Evolutionary conservation across 768 basidiomycete genomes (phyloP), one percentile per base, ranked within the genome.

Genomic region (Russula ochroleuca): DNA sequence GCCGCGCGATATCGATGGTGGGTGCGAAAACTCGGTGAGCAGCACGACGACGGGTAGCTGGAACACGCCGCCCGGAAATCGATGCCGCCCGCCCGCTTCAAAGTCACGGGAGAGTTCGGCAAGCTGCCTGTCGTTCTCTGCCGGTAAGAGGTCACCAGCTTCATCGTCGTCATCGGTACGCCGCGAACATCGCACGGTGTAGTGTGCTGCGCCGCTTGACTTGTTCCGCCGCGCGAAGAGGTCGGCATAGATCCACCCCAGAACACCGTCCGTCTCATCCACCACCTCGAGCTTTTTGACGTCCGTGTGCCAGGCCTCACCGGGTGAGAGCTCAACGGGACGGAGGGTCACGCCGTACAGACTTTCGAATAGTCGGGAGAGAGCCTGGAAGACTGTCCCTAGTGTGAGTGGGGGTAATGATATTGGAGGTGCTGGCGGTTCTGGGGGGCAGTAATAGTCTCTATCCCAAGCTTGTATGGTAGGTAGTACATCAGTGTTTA

Each of bases 231-330:
- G 79, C 1, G 85, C 81, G 73, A 94, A 97, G 21, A 98, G 79
- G 74, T 99, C 97, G 11, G 92, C 88, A 72, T 95, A 99, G 72
- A 99, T 90, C 84, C 92, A 92, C 1, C 97, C 97, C 57, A 99
- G 85, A 28, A 91, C 74, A 0, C 94, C 95, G 67, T 83, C 83
- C 15, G 86, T 80, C 70, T 98, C 92, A 72, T 98, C 94, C 19
- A 98, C 80, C 2, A 99, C 96, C 71, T 95, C 90, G 31, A 99
- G 78, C 75, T 98, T 96, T 64, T 89, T 86, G 3, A 98, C 92
- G 62, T 92, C 87, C 0, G 80, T 61, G 71, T 94, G 87, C 95
- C 96, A 98, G 7, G 87, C 85, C 74, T 99, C 96, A 10, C 94
- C 94, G 9, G 83, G 79, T 2, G 78, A 72, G 5, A 86, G 78